phyloP scores from a whole-genome alignment of 2,329 filamentous ascomycete genomes.

The Talaromyces rugulosus region DNA sequence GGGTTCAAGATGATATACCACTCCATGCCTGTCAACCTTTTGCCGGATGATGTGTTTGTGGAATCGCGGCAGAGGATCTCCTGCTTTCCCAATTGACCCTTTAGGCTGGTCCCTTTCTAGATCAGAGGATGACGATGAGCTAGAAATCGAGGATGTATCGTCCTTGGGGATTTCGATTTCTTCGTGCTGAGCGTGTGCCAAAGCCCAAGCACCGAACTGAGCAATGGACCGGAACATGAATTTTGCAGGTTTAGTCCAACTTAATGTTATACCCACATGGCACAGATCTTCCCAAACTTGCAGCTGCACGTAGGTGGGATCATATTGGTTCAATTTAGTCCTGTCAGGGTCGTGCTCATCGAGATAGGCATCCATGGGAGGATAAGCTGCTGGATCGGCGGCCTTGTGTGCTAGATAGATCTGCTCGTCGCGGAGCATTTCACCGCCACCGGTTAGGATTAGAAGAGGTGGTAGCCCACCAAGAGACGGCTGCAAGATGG shows the following conservation, averaged over 20 bases:
- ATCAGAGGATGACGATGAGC: constrained; percentile 18
- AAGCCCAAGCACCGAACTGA: constrained; percentile 88
- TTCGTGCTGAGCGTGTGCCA: constrained; percentile 74
- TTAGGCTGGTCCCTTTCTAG: constrained; percentile 14
- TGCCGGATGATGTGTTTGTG: constrained; percentile 88
- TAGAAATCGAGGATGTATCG: constrained; percentile 67
- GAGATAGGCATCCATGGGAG: constrained; percentile 61
- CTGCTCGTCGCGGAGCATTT: constrained; percentile 88
- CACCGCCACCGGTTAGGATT: constrained; percentile 81
- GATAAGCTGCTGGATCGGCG: constrained; percentile 74
- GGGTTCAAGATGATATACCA: constrained; percentile 63
- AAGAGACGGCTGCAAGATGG: constrained; percentile 79
- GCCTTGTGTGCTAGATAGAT: constrained; percentile 94
- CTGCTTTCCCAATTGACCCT: constrained; percentile 71
- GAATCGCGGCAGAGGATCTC: constrained; percentile 77
- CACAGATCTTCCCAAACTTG: constrained; percentile 96
- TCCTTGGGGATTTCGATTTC: constrained; percentile 79
- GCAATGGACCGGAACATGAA: constrained; percentile 91
- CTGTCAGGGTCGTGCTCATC: constrained; percentile 57
- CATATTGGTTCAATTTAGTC: constrained; percentile 58
- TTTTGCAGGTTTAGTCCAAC: constrained; percentile 92
- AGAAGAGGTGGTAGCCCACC: constrained; percentile 85
- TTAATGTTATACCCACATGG: constrained; percentile 87
- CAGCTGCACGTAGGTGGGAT: constrained; percentile 84
- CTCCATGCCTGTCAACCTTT: constrained; percentile 72